These are phyloP conservation scores for Grosmannia serpens DNA, from an alignment of 2,329 filamentous ascomycete genomes.

Conservation along the genomic window DNA sequence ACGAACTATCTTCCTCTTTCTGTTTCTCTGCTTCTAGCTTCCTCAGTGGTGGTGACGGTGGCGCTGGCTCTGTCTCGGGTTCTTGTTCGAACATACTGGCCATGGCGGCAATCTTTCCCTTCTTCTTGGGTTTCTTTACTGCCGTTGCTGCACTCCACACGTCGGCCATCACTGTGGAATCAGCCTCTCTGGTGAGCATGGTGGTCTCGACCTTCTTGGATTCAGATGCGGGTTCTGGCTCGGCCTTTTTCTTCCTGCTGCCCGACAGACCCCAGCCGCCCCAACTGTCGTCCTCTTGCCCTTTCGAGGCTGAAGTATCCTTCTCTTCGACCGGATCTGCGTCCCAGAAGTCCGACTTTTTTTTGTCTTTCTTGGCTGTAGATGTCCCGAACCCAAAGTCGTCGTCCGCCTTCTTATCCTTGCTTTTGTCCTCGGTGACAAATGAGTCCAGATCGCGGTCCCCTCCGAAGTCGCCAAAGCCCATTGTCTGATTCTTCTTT, in stretches of 20 bases:
- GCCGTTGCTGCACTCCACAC: slow-evolving; percentile 18
- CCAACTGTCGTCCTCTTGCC: background rate
- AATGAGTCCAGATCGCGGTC: slow-evolving; percentile 21
- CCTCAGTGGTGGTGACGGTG: slow-evolving; percentile 2
- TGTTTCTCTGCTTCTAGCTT: slow-evolving; percentile 2
- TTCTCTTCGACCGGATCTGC: background rate
- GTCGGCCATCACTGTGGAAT: slow-evolving; percentile 10
- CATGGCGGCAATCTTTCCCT: slow-evolving; percentile 23
- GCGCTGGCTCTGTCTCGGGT: slow-evolving; percentile 7
- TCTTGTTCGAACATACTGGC: slow-evolving; percentile 9
- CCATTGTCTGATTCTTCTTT: slow-evolving; percentile 32
- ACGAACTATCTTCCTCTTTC: slow-evolving; percentile 19
- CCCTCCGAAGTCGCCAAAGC: slow-evolving; percentile 32
- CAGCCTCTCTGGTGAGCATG: slow-evolving; percentile 7
- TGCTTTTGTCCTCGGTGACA: slow-evolving; percentile 10
- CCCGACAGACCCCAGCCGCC: background rate
- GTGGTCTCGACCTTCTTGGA: slow-evolving; percentile 18
- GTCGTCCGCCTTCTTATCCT: slow-evolving; percentile 21
- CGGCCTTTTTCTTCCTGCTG: background rate
- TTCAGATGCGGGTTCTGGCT: no score
- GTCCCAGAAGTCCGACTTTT: slow-evolving; percentile 21
- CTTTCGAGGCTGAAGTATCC: background rate
- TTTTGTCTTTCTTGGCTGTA: slow-evolving; percentile 28
- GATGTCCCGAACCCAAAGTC: slow-evolving; percentile 21
- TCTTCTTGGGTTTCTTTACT: slow-evolving; percentile 29